These are phyloP conservation scores for Populus ilicifolia DNA, from an alignment of 345 rosid species.

Conservation along the genomic window DNA sequence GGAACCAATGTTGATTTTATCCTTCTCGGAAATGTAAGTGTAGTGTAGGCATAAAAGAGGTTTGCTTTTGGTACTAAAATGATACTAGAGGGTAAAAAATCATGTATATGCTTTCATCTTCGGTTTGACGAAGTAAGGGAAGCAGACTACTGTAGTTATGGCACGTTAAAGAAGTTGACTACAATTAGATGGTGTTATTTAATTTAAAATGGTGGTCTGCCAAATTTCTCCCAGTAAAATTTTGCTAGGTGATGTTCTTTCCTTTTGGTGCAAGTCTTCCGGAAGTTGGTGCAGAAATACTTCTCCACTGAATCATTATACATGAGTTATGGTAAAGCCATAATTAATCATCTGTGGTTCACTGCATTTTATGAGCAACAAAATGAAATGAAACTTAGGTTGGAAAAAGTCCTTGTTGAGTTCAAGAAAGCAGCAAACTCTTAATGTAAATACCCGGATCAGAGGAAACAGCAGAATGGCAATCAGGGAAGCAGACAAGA, in stretches of 20 bases:
- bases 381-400: neutral
- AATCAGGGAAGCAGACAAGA: slow-evolving; percentile 57
- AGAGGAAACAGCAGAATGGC: slow-evolving; percentile 54
- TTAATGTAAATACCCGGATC: slow-evolving; percentile 49
- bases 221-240: neutral
- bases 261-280: neutral
- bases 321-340: neutral
- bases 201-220: neutral
- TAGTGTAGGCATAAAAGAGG: neutral
- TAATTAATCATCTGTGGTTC: neutral
- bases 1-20: neutral
- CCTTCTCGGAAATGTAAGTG: neutral
- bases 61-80: neutral
- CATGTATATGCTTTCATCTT: neutral
- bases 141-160: neutral
- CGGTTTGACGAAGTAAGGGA: neutral
- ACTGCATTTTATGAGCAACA: slow-evolving; percentile 14
- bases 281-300: neutral
- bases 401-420: neutral
- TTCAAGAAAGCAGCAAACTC: neutral
- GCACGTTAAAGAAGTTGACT: neutral
- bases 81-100: neutral
- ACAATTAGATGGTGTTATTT: neutral
- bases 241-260: neutral
- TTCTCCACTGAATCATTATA: neutral